A percentile compares a stretch with the other conserved stretches of the same genome.
These are phyloP conservation scores for Lachancea sp. DNA, from an alignment of 805 yeast genomes.

Conservation along the genomic window DNA sequence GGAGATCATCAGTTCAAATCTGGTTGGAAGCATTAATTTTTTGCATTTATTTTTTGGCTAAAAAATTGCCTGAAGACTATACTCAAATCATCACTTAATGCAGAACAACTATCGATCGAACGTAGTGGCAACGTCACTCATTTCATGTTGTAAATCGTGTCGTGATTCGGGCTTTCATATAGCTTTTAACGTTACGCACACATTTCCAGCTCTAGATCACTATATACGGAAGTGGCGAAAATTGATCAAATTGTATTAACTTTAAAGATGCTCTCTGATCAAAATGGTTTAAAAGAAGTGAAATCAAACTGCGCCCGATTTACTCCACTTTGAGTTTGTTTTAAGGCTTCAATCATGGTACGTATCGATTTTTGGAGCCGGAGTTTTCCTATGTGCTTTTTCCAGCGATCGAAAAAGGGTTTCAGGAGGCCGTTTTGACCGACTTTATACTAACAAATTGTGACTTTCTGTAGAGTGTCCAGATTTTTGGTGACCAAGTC, in stretches of 20 bases:
- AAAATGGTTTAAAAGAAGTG: not conserved
- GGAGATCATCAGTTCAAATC: constrained; percentile 78
- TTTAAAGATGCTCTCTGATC: not conserved
- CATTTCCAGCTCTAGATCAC: not conserved
- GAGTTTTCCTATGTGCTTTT: not conserved
- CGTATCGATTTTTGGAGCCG: not conserved
- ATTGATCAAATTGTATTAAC: not conserved
- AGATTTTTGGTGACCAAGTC: constrained; percentile 94
- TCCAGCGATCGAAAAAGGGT: not conserved
- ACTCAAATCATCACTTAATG: too few relatives aligned
- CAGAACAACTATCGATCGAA: too few relatives aligned
- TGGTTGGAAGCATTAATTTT: constrained; percentile 52
- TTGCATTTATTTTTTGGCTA: constrained; percentile 13
- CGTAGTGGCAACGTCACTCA: too few relatives aligned
- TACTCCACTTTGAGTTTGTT: not conserved
- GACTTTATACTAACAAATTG: not conserved
- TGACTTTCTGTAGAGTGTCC: constrained; percentile 43
- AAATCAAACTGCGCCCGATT: too few relatives aligned
- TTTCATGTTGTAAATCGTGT: too few relatives aligned
- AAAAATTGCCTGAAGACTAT: too few relatives aligned
- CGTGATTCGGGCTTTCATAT: too few relatives aligned
- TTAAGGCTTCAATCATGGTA: not conserved
- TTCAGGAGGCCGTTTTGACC: too few relatives aligned
- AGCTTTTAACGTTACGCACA: too few relatives aligned
- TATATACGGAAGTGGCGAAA: constrained; percentile 5